Conservation (phyloP, 2,329 filamentous ascomycete species). For the Alternaria ethzedia region DNA sequence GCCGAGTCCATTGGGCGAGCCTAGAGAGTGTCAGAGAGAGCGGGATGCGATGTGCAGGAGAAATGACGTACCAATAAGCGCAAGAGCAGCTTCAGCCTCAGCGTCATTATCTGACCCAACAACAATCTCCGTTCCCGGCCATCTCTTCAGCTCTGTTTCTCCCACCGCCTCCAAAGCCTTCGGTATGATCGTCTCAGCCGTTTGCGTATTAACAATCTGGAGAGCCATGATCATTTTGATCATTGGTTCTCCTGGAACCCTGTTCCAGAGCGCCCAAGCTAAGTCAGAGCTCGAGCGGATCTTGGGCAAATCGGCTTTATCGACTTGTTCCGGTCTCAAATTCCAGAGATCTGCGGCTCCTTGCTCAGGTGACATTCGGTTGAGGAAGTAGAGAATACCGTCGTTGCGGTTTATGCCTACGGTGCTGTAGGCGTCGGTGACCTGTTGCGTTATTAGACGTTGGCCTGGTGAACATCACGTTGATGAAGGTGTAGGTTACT, state of each 20-base stretch:
- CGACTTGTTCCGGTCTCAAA: neutral
- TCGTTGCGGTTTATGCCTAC: slow-evolving; percentile 11
- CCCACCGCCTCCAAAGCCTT: neutral
- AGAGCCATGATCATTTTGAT: slow-evolving; percentile 3
- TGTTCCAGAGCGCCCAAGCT: slow-evolving; percentile 2
- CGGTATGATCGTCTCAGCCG: neutral
- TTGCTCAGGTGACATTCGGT: neutral
- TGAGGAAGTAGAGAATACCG: slow-evolving; percentile 13
- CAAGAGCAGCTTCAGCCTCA: neutral
- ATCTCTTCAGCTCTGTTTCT: neutral
- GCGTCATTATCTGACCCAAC: neutral
- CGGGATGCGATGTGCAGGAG: neutral
- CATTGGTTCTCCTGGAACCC: neutral
- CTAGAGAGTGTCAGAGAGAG: neutral
- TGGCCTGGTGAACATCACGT: neutral
- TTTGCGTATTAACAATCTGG: neutral
- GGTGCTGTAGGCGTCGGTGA: slow-evolving; percentile 5
- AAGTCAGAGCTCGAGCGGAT: slow-evolving; percentile 1
- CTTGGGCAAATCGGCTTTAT: neutral
- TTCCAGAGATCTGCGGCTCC: neutral
- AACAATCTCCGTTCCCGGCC: slow-evolving; percentile 5
- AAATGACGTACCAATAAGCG: neutral
- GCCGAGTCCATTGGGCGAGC: slow-evolving; percentile 16
- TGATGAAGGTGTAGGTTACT: neutral
- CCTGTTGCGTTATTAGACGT: neutral